Conservation (phyloP, 768 basidiomycete species). For the Sarcodon sp. region DNA sequence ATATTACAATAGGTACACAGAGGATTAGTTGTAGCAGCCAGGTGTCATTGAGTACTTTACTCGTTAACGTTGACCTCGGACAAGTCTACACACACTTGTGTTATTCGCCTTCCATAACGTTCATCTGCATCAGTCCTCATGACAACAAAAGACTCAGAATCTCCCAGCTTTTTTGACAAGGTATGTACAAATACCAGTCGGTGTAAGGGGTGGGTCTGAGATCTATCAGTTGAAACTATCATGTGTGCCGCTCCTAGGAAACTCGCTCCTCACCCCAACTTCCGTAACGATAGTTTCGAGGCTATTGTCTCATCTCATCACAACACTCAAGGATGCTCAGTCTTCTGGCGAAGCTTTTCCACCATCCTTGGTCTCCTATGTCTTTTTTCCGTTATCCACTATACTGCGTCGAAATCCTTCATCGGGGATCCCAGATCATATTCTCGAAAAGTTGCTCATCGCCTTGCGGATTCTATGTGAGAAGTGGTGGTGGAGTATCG, state of each 20-base stretch:
- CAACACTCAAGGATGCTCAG: slow-evolving; percentile 30
- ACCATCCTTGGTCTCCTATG: slow-evolving; percentile 61
- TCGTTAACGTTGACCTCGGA: too few relatives aligned
- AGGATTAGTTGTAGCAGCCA: too few relatives aligned
- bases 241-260: slow-evolving; percentile 73
- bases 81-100: too few relatives aligned
- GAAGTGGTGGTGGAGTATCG: slow-evolving; percentile 81
- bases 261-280: slow-evolving; percentile 47
- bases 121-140: too few relatives aligned
- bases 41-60: too few relatives aligned
- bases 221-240: slow-evolving; percentile 40
- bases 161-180: too few relatives aligned
- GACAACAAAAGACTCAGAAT: too few relatives aligned
- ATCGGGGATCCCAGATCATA: slow-evolving; percentile 58
- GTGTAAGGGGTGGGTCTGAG: too few relatives aligned
- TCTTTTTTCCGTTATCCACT: slow-evolving; percentile 79
- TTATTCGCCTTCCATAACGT: too few relatives aligned
- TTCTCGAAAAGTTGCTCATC: slow-evolving; percentile 62
- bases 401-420: slow-evolving; percentile 70
- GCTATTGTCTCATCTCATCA: slow-evolving; percentile 42
- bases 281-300: slow-evolving; percentile 32
- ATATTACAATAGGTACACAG: too few relatives aligned
- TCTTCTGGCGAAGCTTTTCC: slow-evolving; percentile 27
- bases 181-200: too few relatives aligned
- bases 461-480: slow-evolving; percentile 46